A percentile compares a stretch with the other conserved stretches of the same genome.
Conservation (phyloP, 257 asterid species). For the Rhazya stricta region DNA sequence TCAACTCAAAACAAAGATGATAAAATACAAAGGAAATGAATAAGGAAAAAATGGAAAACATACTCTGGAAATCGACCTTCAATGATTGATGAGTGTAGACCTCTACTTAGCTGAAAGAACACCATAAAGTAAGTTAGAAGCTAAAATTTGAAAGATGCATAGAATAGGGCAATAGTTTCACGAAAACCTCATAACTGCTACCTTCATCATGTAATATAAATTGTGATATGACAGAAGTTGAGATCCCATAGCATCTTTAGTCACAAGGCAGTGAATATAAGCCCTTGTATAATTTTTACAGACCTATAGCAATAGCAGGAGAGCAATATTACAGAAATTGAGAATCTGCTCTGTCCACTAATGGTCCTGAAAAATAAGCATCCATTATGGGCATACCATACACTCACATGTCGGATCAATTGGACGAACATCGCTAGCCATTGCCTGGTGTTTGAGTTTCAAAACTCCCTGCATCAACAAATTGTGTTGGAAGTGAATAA, state of each 20-base stretch:
- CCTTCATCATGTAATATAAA: constrained; percentile 89
- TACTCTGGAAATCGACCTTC: constrained; percentile 83
- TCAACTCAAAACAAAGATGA: background rate
- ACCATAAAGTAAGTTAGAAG: constrained; percentile 8
- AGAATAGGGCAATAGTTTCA: background rate
- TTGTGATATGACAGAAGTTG: constrained; percentile 92
- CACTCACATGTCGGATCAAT: constrained; percentile 75
- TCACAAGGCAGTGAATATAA: constrained; percentile 85
- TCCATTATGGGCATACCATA: constrained; percentile 49
- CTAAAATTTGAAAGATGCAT: background rate
- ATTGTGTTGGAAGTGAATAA: constrained; percentile 1
- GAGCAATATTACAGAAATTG: constrained; percentile 2
- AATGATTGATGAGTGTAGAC: constrained; percentile 74
- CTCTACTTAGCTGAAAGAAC: constrained; percentile 81
- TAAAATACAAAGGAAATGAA: background rate
- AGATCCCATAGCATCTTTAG: constrained; percentile 99
- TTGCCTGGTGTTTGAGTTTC: constrained; percentile 73
- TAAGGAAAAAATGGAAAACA: constrained; percentile 19
- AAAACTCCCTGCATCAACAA: constrained; percentile 69
- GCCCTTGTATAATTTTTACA: constrained; percentile 88
- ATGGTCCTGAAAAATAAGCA: constrained; percentile 8
- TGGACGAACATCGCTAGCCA: constrained; percentile 81
- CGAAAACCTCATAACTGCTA: constrained; percentile 14
- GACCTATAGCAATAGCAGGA: constrained; percentile 44
- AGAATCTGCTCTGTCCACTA: background rate